Evolutionary conservation across 352 stramenopile genomes (phyloP).

Genomic region (Pythium rhizo-oryzae): DNA sequence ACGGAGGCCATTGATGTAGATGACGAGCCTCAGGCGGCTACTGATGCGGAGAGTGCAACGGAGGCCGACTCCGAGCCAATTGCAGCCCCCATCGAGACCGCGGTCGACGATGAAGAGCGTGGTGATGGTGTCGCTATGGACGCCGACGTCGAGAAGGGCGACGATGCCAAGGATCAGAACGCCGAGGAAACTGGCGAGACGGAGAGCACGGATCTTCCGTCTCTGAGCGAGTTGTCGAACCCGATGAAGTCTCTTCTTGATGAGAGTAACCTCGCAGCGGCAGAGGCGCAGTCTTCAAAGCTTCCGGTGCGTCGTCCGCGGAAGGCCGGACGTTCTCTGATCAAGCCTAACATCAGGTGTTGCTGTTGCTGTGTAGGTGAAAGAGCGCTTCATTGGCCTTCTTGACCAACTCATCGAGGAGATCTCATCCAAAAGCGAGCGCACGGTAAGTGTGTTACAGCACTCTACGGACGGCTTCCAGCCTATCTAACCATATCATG

Average conservation of each 20-base stretch:
- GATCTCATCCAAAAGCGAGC: slow-evolving; percentile 58
- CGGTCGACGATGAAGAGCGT: neutral
- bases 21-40: slow-evolving; percentile 9
- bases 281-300: neutral
- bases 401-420: slow-evolving; percentile 64
- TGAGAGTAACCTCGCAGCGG: neutral
- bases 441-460: slow-evolving; percentile 33
- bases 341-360: neutral
- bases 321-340: neutral
- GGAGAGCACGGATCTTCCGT: slow-evolving; percentile 1
- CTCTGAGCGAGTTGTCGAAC: slow-evolving; percentile 1
- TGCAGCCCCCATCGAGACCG: neutral
- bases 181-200: neutral
- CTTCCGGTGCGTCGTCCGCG: slow-evolving; percentile 4
- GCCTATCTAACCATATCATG: neutral
- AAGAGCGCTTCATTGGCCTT: slow-evolving; percentile 60
- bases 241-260: slow-evolving; percentile 2
- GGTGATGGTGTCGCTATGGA: slow-evolving; percentile 8
- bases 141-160: neutral
- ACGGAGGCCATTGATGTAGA: slow-evolving; percentile 3
- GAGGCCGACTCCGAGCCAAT: slow-evolving; percentile 13
- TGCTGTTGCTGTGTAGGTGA: slow-evolving; percentile 28
- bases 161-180: neutral
- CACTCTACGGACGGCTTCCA: no score
- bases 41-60: slow-evolving; percentile 19